Percentiles rank a stretch among this genome's conserved stretches.
Evolutionary conservation across 73 alveolate species (phyloP).

Genomic region (Paramecium sexaurelia): DNA sequence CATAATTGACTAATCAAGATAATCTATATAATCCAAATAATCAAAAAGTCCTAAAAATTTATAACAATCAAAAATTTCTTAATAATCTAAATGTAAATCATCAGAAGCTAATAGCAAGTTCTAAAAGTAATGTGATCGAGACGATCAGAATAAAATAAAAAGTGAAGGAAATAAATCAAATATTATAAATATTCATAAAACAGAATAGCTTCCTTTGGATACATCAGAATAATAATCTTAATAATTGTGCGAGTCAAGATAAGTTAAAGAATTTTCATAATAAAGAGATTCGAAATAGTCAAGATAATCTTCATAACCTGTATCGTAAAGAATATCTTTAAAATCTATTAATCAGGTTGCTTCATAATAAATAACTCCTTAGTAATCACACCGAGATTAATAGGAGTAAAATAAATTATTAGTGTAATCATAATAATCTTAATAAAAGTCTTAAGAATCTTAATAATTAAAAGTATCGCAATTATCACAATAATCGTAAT

Average conservation of each 20-base stretch:
- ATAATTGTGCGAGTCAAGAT: not conserved
- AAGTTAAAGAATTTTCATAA: not conserved
- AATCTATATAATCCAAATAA: not conserved
- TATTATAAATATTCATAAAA: not conserved
- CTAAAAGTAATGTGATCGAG: not conserved
- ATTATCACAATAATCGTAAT: not conserved
- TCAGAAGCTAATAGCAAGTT: not conserved
- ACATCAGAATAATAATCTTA: not conserved
- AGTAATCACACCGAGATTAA: not conserved
- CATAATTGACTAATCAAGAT: not conserved
- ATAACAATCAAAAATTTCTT: not conserved
- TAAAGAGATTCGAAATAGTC: not conserved
- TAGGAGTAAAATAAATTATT: not conserved
- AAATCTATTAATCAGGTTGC: not conserved
- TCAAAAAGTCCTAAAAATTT: not conserved
- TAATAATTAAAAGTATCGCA: not conserved
- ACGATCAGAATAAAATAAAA: not conserved
- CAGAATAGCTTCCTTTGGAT: not conserved
- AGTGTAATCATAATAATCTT: not conserved
- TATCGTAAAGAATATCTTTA: not conserved
- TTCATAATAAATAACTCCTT: not conserved
- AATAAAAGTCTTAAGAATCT: not conserved
- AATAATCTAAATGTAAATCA: not conserved
- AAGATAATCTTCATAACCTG: not conserved
- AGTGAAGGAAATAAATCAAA: not conserved